phyloP scores from a whole-genome alignment of 768 basidiomycete genomes.

The Collybia mongolica region DNA sequence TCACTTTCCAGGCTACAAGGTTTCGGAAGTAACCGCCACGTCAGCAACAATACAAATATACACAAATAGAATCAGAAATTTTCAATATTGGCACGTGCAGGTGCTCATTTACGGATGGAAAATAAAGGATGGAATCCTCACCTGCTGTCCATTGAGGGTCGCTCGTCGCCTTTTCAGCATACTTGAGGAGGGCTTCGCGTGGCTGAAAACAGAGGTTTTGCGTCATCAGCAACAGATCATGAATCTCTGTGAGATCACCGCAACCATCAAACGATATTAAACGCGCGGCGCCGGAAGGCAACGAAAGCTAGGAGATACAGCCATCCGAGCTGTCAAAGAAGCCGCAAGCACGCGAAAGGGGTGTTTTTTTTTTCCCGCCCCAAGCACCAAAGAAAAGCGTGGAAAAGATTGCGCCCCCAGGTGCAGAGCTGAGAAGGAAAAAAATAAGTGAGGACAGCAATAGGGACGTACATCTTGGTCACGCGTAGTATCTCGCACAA shows the following conservation, averaged over 20 bases:
- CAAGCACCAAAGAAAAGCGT: constrained; percentile 5
- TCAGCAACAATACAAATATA: constrained; percentile 55
- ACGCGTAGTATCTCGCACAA: constrained; percentile 87
- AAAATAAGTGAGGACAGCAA: constrained; percentile 12
- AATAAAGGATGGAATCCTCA: constrained; percentile 39
- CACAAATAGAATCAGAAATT: constrained; percentile 30
- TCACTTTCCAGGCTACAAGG: constrained; percentile 78
- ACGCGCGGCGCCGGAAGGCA: background rate
- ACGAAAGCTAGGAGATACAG: too few relatives aligned
- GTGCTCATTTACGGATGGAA: constrained; percentile 12
- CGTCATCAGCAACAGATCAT: background rate
- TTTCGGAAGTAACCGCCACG: constrained; percentile 62
- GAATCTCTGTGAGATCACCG: constrained; percentile 19
- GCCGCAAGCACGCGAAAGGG: too few relatives aligned
- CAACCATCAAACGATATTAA: constrained; percentile 22
- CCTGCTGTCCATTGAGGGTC: constrained; percentile 87
- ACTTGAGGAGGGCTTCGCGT: constrained; percentile 93
- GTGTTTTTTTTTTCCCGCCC: too few relatives aligned
- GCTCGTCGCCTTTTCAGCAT: constrained; percentile 72
- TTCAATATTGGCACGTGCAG: constrained; percentile 32
- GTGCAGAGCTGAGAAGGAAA: constrained; percentile 12
- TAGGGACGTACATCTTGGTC: constrained; percentile 87
- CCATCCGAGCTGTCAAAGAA: too few relatives aligned
- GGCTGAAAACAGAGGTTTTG: constrained; percentile 56
- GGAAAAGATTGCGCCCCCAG: background rate